A percentile compares a stretch with the other conserved stretches of the same genome.
Conservation (phyloP, 31 red algal species). For the Odonthalia washingtoniensis region DNA sequence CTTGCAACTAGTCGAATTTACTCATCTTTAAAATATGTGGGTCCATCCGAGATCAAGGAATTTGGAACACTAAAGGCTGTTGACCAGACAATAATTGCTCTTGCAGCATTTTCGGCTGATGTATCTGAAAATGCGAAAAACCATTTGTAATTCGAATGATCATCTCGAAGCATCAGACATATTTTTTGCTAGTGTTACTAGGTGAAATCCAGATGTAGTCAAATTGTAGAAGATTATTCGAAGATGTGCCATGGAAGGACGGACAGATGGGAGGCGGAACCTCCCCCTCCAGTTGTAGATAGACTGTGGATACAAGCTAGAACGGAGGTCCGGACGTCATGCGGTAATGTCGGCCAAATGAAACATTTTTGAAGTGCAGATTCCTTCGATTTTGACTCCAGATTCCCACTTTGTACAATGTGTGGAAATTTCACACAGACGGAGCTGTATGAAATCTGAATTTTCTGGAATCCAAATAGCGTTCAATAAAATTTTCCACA, state of each 20-base stretch:
- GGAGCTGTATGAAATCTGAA: neutral
- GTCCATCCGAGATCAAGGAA: neutral
- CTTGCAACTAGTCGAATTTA: neutral
- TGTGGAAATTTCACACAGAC: neutral
- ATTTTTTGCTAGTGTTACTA: neutral
- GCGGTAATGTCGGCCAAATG: neutral
- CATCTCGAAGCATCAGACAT: neutral
- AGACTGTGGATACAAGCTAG: constrained; percentile 17
- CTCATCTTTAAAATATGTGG: neutral
- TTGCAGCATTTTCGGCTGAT: neutral
- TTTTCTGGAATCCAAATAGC: constrained; percentile 12
- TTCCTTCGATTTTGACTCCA: neutral
- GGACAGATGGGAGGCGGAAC: constrained; percentile 5
- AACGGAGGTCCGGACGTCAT: constrained; percentile 3
- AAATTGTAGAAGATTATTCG: constrained; percentile 39
- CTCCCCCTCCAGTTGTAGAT: constrained; percentile 18
- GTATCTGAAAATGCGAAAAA: neutral
- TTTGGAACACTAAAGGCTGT: constrained; percentile 21
- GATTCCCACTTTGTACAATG: neutral
- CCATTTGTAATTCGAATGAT: constrained; percentile 7
- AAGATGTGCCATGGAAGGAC: neutral
- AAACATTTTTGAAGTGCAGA: neutral
- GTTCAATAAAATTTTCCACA: neutral
- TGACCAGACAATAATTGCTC: constrained; percentile 6
- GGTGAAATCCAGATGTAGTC: constrained; percentile 7